Evolutionary conservation across 257 asterid species (phyloP).

Genomic region (Penstemon barbatus): DNA sequence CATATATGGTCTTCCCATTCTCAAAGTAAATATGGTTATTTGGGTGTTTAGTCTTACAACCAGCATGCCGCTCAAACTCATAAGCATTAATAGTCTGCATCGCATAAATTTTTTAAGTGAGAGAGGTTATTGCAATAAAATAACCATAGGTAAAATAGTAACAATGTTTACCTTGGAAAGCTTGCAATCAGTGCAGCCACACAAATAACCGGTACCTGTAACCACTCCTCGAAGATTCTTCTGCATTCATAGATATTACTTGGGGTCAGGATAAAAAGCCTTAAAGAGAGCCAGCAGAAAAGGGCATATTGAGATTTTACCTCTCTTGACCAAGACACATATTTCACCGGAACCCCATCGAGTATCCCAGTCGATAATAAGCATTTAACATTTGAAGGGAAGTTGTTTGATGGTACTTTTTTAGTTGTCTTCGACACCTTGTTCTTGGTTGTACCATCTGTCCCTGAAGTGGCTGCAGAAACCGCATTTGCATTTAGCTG

Average conservation of each 20-base stretch:
- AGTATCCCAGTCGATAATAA: conserved; percentile 77
- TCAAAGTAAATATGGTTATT: conserved; percentile 76
- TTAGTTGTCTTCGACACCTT: conserved; percentile 51
- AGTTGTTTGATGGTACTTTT: conserved; percentile 47
- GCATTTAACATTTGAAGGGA: conserved; percentile 74
- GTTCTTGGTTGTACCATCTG: conserved; percentile 34
- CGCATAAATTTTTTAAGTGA: conserved; percentile 18
- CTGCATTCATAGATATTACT: conserved; percentile 44
- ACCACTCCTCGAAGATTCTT: conserved; percentile 64
- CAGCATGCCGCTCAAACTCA: conserved; percentile 82
- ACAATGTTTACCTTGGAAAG: conserved; percentile 51
- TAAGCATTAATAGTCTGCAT: conserved; percentile 61
- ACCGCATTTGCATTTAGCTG: conserved; percentile 34
- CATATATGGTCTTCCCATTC: conserved; percentile 70
- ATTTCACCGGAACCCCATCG: conserved; percentile 89
- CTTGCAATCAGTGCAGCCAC: conserved; percentile 74
- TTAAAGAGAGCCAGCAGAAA: background rate
- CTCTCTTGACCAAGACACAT: conserved; percentile 89
- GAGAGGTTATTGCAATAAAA: background rate
- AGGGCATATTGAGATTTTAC: conserved; percentile 35
- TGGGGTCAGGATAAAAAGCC: conserved; percentile 3
- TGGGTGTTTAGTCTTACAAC: conserved; percentile 82
- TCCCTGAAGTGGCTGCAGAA: conserved; percentile 37
- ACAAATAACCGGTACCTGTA: conserved; percentile 67
- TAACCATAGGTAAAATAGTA: background rate